Evolutionary conservation across 768 basidiomycete genomes (phyloP).

Genomic region (Termitomyces sp.): DNA sequence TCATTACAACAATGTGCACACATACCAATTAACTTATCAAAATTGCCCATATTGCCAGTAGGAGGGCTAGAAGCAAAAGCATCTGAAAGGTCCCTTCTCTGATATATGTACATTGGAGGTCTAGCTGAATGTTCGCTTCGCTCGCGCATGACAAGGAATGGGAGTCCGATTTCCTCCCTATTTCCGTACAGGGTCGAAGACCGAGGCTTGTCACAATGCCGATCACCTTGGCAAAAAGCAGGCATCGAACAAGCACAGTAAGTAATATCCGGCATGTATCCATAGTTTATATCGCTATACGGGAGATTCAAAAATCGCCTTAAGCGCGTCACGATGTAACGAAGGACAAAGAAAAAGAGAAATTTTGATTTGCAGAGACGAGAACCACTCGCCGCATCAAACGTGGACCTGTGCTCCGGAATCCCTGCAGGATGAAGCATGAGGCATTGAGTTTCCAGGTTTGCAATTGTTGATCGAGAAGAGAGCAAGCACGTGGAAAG

Average conservation of each 20-base stretch:
- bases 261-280: no score
- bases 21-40: slow-evolving; percentile 7
- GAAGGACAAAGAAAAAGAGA: no score
- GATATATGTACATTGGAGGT: neutral
- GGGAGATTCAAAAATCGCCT: neutral
- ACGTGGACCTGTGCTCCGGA: neutral
- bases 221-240: neutral
- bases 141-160: no score
- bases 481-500: neutral
- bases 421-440: neutral
- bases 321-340: no score
- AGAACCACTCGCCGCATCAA: no score
- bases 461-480: no score
- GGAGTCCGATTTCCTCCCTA: neutral
- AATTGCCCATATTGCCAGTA: slow-evolving; percentile 4
- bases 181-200: neutral
- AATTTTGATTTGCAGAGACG: no score
- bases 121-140: neutral
- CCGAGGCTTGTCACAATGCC: neutral
- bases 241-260: neutral
- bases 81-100: neutral
- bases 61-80: neutral
- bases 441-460: neutral
- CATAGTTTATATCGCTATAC: neutral
- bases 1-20: neutral